phyloP scores from a whole-genome alignment of 441 rosid species.

The Manihot esculenta region DNA sequence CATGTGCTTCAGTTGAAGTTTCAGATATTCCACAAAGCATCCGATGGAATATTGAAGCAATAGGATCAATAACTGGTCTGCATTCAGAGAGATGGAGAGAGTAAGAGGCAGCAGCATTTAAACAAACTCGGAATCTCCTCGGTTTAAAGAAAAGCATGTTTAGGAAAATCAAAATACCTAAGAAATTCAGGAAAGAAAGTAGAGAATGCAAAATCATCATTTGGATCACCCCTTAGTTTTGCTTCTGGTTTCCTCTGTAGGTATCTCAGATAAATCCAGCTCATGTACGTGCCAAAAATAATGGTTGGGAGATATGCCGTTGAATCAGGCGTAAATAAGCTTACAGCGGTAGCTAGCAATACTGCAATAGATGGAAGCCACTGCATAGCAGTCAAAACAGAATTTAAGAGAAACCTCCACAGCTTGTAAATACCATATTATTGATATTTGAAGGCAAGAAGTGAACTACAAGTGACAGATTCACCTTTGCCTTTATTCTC shows the following conservation, averaged over 20 bases:
- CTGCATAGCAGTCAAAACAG: conserved; percentile 44
- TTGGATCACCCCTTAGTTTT: conserved; percentile 88
- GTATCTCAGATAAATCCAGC: conserved; percentile 95
- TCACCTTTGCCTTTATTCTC: conserved; percentile 86
- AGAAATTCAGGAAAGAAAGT: conserved; percentile 87
- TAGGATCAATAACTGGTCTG: conserved; percentile 80
- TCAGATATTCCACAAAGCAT: conserved; percentile 76
- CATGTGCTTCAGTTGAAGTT: conserved; percentile 44
- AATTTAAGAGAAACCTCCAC: conserved; percentile 17
- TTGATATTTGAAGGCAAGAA: conserved; percentile 8
- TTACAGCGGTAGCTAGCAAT: conserved; percentile 55
- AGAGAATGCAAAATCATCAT: conserved; percentile 90
- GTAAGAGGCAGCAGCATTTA: not conserved
- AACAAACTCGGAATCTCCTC: conserved; percentile 4
- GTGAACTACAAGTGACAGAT: conserved; percentile 1
- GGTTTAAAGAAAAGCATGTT: conserved; percentile 4
- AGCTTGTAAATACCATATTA: conserved; percentile 10
- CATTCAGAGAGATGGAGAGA: conserved; percentile 16
- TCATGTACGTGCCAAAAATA: conserved; percentile 80
- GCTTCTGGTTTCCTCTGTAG: conserved; percentile 83
- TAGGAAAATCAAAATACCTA: conserved; percentile 44
- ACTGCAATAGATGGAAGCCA: conserved; percentile 88
- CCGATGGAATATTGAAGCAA: conserved; percentile 74
- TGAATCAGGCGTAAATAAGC: conserved; percentile 76
- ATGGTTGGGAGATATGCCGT: conserved; percentile 81